Percentiles rank a stretch among this genome's conserved stretches.
Evolutionary conservation across 345 rosid species (phyloP).

Genomic region (Hibiscus mutabilis): DNA sequence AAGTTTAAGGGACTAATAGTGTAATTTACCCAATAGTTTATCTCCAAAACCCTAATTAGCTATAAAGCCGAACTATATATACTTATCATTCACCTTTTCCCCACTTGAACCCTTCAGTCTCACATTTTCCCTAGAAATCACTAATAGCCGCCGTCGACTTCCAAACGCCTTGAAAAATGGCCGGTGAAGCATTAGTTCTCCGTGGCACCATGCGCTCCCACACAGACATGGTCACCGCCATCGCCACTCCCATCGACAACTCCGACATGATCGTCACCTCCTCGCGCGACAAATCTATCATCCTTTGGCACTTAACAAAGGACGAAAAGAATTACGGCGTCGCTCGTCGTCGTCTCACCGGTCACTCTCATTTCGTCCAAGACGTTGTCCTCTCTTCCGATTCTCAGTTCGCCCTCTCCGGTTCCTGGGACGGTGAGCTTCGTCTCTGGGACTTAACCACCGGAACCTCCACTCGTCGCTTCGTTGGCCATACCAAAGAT

Average conservation of each 20-base stretch:
- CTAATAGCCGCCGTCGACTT: background rate
- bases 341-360: constrained; percentile 1
- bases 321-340: background rate
- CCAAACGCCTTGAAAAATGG: background rate
- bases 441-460: background rate
- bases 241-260: background rate
- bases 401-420: background rate
- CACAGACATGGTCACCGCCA: background rate
- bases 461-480: background rate
- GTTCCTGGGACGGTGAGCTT: background rate
- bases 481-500: background rate
- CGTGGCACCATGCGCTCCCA: background rate
- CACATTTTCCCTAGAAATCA: background rate
- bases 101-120: background rate
- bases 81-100: background rate
- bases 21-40: background rate
- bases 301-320: constrained; percentile 1
- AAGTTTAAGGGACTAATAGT: too few species aligned
- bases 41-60: background rate
- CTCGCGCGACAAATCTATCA: background rate
- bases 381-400: background rate
- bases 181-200: background rate
- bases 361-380: constrained; percentile 1
- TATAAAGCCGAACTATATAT: background rate
- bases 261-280: background rate